Base-by-base conservation (phyloP, 2,329 filamentous ascomycete genomes). In the Penicillium psychrosexuale region DNA sequence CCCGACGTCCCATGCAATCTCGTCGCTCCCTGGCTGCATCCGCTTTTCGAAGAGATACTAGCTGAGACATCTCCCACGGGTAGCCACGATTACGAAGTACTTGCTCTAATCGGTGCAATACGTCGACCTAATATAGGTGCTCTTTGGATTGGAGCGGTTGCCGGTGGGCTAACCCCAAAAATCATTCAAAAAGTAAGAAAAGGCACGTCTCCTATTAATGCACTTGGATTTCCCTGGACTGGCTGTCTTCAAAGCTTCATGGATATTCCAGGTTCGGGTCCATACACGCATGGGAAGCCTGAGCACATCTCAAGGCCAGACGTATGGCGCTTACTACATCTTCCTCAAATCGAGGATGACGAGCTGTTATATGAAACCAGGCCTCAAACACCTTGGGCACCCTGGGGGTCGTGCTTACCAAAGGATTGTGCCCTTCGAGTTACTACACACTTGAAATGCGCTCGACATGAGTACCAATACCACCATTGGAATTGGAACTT, bases 1-100 rank as follows among this genome's bases (percentile, higher is more conserved):
- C 50, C 36, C 5, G 53, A 44, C 4, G 50, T 61, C 9, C 57
- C 59, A 33, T 60, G 61, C 40, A 63, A 61, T 31, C 40, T 64
- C 1, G 61, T 57, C 17, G 53, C 42, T 30, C 45, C 47, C 19
- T 61, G 59, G 61, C 34, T 64, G 31, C 56, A 64, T 52, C 59
- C 59, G 1, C 46, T 56, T 36, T 30, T 62, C 8, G 44, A 57
- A 11, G 59, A 63, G 37, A 34, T 53, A 13, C 45, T 43, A 11
- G 22, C 33, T 12, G 36, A 6, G 8, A 38, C 12, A 15, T 28
- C 19, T 2, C 5, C 15, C 5, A 39, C 5, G 9, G 6, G 45
- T 11, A 39, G 34, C 3, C 5, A n/a, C 12, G 17, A 40, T 17
- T 12, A 55, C 44, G 56, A 64, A 44, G 3, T 55, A 0, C 33